phyloP scores from a whole-genome alignment of 2,329 filamentous ascomycete genomes.

The Phymatotrichopsis omnivora region DNA sequence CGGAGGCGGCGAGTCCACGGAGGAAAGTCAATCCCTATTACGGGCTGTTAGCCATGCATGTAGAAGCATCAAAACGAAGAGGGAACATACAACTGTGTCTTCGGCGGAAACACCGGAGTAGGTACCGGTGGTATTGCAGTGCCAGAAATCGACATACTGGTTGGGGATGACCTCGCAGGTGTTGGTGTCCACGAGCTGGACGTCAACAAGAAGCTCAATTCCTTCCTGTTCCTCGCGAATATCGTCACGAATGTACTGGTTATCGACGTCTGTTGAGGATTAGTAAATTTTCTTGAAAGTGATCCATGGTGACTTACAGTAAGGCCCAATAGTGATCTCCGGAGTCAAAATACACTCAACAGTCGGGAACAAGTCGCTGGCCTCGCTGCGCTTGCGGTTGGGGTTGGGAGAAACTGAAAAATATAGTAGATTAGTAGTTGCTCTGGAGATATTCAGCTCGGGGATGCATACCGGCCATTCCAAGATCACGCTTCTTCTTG shows the following conservation, averaged over 20 bases:
- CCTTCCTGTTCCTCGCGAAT: conserved; percentile 37
- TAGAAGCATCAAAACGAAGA: conserved; percentile 10
- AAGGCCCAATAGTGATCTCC: conserved; percentile 42
- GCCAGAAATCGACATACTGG: conserved; percentile 40
- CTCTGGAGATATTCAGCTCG: background rate
- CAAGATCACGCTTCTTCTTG: background rate
- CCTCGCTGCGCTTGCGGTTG: background rate
- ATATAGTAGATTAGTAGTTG: background rate
- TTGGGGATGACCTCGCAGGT: conserved; percentile 38
- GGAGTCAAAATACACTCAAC: conserved; percentile 45
- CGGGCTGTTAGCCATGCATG: no score
- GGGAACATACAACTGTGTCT: conserved; percentile 15
- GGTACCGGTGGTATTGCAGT: conserved; percentile 38
- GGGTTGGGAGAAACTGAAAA: background rate
- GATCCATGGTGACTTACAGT: conserved; percentile 33
- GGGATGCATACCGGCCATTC: background rate
- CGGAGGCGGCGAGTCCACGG: conserved; percentile 42
- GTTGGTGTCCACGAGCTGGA: conserved; percentile 41
- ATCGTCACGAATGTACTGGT: conserved; percentile 38
- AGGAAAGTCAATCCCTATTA: conserved; percentile 40
- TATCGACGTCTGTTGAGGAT: conserved; percentile 32
- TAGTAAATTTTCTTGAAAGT: background rate
- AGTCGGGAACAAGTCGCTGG: conserved; percentile 21
- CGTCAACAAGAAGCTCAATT: conserved; percentile 38
- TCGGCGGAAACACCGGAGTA: conserved; percentile 36